A percentile compares a stretch with the other conserved stretches of the same genome.
These are phyloP conservation scores for Aspergillus fischeri DNA, from an alignment of 2,329 filamentous ascomycete species.

Conservation along the genomic window DNA sequence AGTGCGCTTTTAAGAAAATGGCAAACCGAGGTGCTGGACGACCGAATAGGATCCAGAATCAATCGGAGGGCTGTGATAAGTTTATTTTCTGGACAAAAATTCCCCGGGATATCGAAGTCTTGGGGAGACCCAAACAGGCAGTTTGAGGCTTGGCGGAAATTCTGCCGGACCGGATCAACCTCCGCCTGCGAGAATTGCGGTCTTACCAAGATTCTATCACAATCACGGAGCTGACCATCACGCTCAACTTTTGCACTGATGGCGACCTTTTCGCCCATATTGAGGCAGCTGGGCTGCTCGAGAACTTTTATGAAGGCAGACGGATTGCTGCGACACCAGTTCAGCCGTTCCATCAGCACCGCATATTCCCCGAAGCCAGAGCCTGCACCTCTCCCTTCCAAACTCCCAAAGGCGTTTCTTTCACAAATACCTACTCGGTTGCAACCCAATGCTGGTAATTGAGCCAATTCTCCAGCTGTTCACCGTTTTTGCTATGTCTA, in stretches of 20 bases:
- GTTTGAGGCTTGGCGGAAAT: slow-evolving; percentile 34
- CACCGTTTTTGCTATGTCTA: not conserved
- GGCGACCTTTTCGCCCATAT: slow-evolving; percentile 52
- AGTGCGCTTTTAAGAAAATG: not conserved
- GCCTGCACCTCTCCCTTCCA: slow-evolving; percentile 37
- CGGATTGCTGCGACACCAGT: slow-evolving; percentile 51
- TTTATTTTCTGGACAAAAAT: slow-evolving; percentile 24
- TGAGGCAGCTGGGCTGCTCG: slow-evolving; percentile 68
- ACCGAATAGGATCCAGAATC: not conserved
- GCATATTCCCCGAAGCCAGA: slow-evolving; percentile 42
- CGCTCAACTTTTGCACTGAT: slow-evolving; percentile 48
- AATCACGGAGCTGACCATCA: slow-evolving; percentile 9
- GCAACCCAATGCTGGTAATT: slow-evolving; percentile 36
- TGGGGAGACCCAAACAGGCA: slow-evolving; percentile 20
- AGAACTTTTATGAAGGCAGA: slow-evolving; percentile 56
- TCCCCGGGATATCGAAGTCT: slow-evolving; percentile 17
- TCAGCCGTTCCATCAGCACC: slow-evolving; percentile 49
- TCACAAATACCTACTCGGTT: slow-evolving; percentile 40
- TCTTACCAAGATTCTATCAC: slow-evolving; percentile 11
- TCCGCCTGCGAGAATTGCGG: slow-evolving; percentile 20
- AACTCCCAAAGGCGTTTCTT: slow-evolving; percentile 40
- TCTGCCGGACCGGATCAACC: slow-evolving; percentile 33
- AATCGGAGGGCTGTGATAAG: slow-evolving; percentile 6
- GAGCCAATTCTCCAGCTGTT: not conserved
- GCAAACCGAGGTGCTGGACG: too few relatives aligned